Base-by-base conservation (phyloP, 2,329 filamentous ascomycete species). In the Tolypocladium ovalisporum region DNA sequence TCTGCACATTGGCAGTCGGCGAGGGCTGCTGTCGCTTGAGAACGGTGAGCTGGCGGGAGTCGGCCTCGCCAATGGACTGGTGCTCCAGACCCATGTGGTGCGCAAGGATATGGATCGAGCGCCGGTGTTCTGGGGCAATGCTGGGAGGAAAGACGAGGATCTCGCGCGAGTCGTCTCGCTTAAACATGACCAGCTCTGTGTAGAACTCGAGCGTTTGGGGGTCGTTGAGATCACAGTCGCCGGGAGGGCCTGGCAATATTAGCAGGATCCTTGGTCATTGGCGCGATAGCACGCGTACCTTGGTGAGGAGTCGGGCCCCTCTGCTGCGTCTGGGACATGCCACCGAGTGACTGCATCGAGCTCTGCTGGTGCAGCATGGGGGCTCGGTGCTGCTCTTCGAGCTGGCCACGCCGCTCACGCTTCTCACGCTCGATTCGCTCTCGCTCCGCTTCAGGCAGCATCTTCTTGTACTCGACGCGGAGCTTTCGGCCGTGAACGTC, bases 401-500 rank as follows among this genome's bases (percentile, higher is more conserved):
- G 81, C 73, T 99, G 94, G 54, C 94, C 94, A 55, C 94, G 86
- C 65, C 94, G 89, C 76, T 97, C 93, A 58, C 94, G 84, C 83
- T 97, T 99, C 74, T 97, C 94, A 7, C 94, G 84, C 73, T 99
- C 94, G 64, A 99, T 97, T 44, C 94, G 84, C 73, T 99, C 94
- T 55, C 94, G 84, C 73, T 97, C 94, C 36, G 92, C 90, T 62
- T 95, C 84, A 1, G 94, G 94, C 6, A 99, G 82, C 94, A 99
- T 97, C 77, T 97, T 97, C 80, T 99, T 99, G 77, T 97, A 99
- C 73, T 99, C 94, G 32, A 99, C 94, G 54, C 94, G 83, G 63
- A 99, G 77, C 75, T 97, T 97, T 60, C 94, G 84, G 52, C 94
- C 94, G 69, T 96, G 91, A 10, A 99, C 83, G 68, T 97, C 94